Conservation (phyloP, 805 yeast species). For the Deakozyma indianensis region DNA sequence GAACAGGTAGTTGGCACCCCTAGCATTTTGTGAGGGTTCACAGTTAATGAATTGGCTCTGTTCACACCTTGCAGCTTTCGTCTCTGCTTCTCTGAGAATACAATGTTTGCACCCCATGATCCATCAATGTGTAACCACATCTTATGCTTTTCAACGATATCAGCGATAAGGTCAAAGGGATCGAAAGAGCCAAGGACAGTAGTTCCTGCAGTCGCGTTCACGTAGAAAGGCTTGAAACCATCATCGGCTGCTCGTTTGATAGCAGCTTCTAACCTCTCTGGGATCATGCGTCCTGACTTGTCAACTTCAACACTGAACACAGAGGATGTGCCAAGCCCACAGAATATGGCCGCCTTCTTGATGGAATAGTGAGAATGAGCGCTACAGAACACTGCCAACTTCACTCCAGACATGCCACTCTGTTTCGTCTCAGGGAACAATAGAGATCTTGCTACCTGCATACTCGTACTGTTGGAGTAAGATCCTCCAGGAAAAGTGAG, state of each 20-base stretch:
- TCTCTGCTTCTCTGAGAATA: conserved; percentile 40
- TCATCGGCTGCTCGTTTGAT: conserved; percentile 29
- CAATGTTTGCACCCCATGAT: conserved; percentile 81
- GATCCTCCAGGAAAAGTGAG: conserved; percentile 80
- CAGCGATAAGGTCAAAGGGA: conserved; percentile 40
- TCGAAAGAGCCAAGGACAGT: conserved; percentile 81
- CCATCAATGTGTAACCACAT: conserved; percentile 80
- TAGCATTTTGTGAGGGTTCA: conserved; percentile 76
- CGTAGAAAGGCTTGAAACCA: conserved; percentile 61
- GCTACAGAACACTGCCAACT: conserved; percentile 59
- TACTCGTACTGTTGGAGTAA: conserved; percentile 67
- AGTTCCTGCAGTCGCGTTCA: conserved; percentile 80
- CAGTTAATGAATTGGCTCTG: conserved; percentile 60
- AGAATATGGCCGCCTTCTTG: conserved; percentile 63
- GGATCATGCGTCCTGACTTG: conserved; percentile 41
- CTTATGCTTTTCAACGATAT: conserved; percentile 37
- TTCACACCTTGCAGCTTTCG: conserved; percentile 43
- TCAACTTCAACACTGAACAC: conserved; percentile 52
- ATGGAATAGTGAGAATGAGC: conserved; percentile 68
- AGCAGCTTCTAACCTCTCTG: conserved; percentile 28
- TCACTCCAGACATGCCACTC: conserved; percentile 36
- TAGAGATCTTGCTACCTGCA: conserved; percentile 61
- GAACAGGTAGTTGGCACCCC: conserved; percentile 68
- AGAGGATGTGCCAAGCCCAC: conserved; percentile 52
- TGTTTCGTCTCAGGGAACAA: conserved; percentile 55